These are phyloP conservation scores for Aspergillus japonicus DNA, from an alignment of 2,329 filamentous ascomycete species.

Conservation along the genomic window DNA sequence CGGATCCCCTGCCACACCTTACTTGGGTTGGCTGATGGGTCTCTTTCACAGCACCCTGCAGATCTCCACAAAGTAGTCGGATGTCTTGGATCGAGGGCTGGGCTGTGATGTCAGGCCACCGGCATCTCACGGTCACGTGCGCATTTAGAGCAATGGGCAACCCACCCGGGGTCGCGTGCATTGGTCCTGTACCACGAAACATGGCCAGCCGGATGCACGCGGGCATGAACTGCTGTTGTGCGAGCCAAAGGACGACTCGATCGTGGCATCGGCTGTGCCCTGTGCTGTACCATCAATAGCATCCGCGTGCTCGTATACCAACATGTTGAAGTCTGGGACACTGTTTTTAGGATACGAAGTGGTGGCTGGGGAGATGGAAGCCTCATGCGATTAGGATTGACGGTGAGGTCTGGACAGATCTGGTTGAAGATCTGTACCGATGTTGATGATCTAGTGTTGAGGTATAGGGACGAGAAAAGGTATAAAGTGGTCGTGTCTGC, in stretches of 20 bases:
- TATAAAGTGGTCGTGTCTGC: background rate
- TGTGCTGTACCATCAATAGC: background rate
- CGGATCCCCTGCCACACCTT: background rate
- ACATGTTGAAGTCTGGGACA: background rate
- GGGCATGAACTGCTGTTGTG: background rate
- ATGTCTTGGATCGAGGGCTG: background rate
- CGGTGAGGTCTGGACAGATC: background rate
- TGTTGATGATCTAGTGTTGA: background rate
- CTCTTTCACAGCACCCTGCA: background rate
- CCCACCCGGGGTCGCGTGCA: too few relatives aligned
- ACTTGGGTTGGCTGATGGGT: too few relatives aligned
- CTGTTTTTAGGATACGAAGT: background rate
- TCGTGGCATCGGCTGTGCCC: background rate
- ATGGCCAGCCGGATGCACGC: background rate
- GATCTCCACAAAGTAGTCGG: background rate
- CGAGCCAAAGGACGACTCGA: background rate
- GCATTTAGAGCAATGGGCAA: too few relatives aligned
- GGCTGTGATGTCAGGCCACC: background rate
- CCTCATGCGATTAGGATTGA: background rate
- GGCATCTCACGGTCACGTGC: background rate
- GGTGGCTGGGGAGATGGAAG: background rate
- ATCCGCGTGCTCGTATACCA: background rate
- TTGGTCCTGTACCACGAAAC: background rate
- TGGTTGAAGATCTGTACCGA: background rate
- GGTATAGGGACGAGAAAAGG: background rate